Conservation (phyloP, 2,329 filamentous ascomycete species). For the Periglandula ipomoeae region DNA sequence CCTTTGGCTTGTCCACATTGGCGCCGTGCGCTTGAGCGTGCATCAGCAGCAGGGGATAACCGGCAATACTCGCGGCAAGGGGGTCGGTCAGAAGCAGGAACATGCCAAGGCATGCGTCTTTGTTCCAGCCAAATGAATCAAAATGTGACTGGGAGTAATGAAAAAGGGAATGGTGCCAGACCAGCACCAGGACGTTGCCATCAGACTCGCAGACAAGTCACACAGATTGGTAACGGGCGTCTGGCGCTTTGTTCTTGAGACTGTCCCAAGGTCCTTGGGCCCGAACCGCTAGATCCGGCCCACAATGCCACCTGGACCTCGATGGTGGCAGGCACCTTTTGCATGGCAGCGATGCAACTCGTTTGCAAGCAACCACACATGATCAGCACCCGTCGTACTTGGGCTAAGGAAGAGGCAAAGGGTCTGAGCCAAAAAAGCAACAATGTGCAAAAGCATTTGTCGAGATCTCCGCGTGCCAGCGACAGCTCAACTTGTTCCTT, state of each 20-base stretch:
- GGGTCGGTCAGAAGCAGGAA: not conserved
- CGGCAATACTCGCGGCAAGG: not conserved
- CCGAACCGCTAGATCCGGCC: too few species aligned
- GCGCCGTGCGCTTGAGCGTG: not conserved
- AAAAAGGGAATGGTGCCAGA: too few species aligned
- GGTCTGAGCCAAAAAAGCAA: not conserved
- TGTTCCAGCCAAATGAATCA: too few species aligned
- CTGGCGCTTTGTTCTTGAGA: too few species aligned
- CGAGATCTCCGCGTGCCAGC: not conserved
- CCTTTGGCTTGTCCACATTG: not conserved
- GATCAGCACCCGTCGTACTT: not conserved
- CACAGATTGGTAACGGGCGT: too few species aligned
- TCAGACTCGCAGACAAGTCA: too few species aligned
- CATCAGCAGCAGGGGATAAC: not conserved
- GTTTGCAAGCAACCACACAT: not conserved
- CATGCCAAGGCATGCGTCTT: too few species aligned
- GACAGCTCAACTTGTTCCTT: too few species aligned
- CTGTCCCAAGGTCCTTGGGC: too few species aligned
- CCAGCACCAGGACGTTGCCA: too few species aligned
- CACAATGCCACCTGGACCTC: not conserved
- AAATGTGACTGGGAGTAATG: too few species aligned
- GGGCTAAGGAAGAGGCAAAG: not conserved
- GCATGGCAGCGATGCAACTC: too few species aligned
- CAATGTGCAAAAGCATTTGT: not conserved
- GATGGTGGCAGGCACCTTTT: not conserved